Base-by-base conservation (phyloP, 2,329 filamentous ascomycete species). In the Tricladium varicosporioides region DNA sequence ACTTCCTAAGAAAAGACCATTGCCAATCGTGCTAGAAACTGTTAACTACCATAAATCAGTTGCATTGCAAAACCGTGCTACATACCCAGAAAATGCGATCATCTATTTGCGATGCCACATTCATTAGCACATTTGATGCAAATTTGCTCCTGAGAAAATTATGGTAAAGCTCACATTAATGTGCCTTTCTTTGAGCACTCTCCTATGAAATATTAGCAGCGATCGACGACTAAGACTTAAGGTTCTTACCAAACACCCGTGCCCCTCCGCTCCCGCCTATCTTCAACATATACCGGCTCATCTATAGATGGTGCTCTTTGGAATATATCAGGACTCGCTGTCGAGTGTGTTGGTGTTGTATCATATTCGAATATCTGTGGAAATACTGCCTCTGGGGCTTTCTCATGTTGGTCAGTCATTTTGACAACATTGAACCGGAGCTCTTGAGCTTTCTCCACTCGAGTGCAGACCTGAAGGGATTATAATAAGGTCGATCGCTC, bases 41-140 rank as follows among this genome's bases (percentile, higher is more conserved):
- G 10, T 53, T 53, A 48, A 7, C 22, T 7, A 27, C 22, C 22
- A 7, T 27, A 7, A 27, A 7, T 7, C 7, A 7, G 3, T 27
- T 27, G 22, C 7, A 7, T 27, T 4, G 43, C 5, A 18, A n/a
- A 16, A 27, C 14, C 11, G 18, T 7, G 5, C 27, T 16, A 61
- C 70, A 50, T 68, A 75, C 71, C 74, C 74, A 53, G 74, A 75
- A 54, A 76, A 76, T 31, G 74, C 73, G 59, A 76, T 76, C 74
- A 76, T 76, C 72, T 75, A 59, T 15, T 15, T 19, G 18, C 31
- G 47, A 46, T 32, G 33, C 11, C 18, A 18, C 10, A 47, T n/a
- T 42, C 10, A 40, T 55, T 19, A 59, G 56, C 52, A 51, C 63
- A 43, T 10, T 10, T 40, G 4, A 2, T 61, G 56, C 16, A 51